phyloP scores from a whole-genome alignment of 495 filamentous ascomycete species.

The Amniculicola lignicola region DNA sequence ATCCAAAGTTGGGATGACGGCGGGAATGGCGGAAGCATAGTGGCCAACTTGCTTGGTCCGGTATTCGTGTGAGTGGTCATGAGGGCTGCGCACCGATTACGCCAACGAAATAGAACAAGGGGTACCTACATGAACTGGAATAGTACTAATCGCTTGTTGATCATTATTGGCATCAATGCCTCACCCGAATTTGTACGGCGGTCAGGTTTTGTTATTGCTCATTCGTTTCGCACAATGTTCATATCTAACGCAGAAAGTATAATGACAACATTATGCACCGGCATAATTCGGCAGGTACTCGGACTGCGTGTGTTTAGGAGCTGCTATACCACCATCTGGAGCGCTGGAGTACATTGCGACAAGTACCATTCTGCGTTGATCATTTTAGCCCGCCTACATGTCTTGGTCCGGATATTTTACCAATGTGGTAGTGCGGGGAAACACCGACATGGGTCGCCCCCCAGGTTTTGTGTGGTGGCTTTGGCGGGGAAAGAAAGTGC shows the following conservation, averaged over 20 bases:
- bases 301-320: neutral
- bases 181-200: no score
- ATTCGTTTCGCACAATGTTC: no score
- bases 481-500: neutral
- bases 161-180: neutral
- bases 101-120: constrained; percentile 8
- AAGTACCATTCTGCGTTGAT: no score
- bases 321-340: neutral
- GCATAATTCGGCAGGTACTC: neutral
- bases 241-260: neutral
- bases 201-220: no score
- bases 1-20: neutral
- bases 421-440: constrained; percentile 20
- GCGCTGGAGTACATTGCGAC: no score
- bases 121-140: neutral
- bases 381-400: no score
- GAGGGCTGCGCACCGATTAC: neutral
- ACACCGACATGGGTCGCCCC: neutral
- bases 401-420: constrained; percentile 19
- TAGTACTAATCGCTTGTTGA: neutral
- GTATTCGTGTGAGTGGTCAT: neutral
- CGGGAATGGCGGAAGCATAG: constrained; percentile 6
- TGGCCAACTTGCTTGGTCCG: neutral
- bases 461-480: no score
- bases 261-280: constrained; percentile 6